These are phyloP conservation scores for Fraxinus sp. DNA, from an alignment of 305 asterid genomes.

Conservation along the genomic window DNA sequence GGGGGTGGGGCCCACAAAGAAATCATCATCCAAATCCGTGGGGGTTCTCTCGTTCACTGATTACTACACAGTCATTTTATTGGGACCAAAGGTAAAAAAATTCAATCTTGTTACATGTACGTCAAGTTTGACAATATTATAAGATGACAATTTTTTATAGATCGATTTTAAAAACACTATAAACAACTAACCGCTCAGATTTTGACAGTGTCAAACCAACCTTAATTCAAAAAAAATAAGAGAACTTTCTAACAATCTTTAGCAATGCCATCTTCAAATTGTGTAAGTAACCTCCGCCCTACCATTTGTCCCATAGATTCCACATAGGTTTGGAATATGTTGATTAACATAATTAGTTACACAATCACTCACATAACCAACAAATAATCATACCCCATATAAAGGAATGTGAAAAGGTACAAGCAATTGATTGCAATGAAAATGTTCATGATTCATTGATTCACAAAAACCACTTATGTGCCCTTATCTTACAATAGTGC, in stretches of 20 bases:
- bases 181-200: too few species aligned
- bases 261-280: too few species aligned
- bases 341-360: slow-evolving; percentile 5
- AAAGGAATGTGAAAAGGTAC: slow-evolving; percentile 22
- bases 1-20: neutral
- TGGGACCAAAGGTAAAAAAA: too few species aligned
- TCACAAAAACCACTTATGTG: neutral
- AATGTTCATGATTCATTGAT: slow-evolving; percentile 4
- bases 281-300: too few species aligned
- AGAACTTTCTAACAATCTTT: neutral
- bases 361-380: slow-evolving; percentile 1
- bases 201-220: too few species aligned
- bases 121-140: too few species aligned
- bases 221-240: too few species aligned
- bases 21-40: too few species aligned
- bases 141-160: too few species aligned
- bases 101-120: too few species aligned
- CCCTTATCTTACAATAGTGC: neutral
- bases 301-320: slow-evolving; percentile 25
- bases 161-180: too few species aligned
- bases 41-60: too few species aligned
- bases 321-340: slow-evolving; percentile 26
- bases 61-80: neutral
- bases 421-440: slow-evolving; percentile 14
- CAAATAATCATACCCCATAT: neutral